Evolutionary conservation across 2,329 filamentous ascomycete species (phyloP).

Genomic region (Camptophora hylomeconis): DNA sequence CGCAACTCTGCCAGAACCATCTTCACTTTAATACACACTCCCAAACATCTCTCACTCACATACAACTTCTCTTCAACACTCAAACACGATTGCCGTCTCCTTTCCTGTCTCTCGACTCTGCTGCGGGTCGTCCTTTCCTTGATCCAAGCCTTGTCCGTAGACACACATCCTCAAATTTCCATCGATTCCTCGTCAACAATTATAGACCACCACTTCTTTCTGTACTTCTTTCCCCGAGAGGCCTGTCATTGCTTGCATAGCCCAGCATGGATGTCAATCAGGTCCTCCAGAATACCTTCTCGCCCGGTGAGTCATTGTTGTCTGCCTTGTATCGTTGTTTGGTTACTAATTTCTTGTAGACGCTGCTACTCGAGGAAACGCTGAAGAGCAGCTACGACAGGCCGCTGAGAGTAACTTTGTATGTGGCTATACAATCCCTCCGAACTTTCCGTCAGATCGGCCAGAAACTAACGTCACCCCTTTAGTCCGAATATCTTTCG

Average conservation of each 20-base stretch:
- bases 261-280: conserved; percentile 88
- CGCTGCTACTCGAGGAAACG: conserved; percentile 74
- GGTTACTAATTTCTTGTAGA: conserved; percentile 46
- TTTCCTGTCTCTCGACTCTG: conserved; percentile 9
- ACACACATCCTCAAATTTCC: not conserved
- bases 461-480: conserved; percentile 1
- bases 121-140: conserved; percentile 16
- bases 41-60: no score
- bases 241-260: conserved; percentile 14
- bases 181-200: not conserved
- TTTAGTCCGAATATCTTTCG: conserved; percentile 76
- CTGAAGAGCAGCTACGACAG: conserved; percentile 86
- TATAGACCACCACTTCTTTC: conserved; percentile 4
- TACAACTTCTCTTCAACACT: no score
- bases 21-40: no score
- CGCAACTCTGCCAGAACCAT: no score
- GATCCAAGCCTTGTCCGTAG: conserved; percentile 10
- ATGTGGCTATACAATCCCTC: conserved; percentile 35
- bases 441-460: conserved; percentile 3
- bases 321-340: conserved; percentile 6
- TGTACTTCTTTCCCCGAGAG: conserved; percentile 10
- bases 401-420: conserved; percentile 95
- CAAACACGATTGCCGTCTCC: no score
- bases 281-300: conserved; percentile 94
- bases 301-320: conserved; percentile 55